Base-by-base conservation (phyloP, 148 eudicot species). In the Dianthus caryophyllus region DNA sequence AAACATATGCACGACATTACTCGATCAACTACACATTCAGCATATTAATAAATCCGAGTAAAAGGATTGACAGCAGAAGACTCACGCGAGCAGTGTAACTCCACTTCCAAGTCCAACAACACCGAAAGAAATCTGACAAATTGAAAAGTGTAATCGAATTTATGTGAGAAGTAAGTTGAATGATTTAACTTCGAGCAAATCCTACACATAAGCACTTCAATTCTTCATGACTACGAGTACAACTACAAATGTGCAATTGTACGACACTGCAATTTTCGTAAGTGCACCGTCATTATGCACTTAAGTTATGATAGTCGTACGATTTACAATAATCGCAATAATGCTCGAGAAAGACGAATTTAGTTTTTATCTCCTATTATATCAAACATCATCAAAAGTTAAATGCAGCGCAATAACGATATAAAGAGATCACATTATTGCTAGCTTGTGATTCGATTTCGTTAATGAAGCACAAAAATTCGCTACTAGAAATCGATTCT, bases 101-200 rank as follows among this genome's bases (percentile, higher is more conserved):
- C 99, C 99, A 66, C 82, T 52, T 68, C 92, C 86, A 67, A 94
- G 81, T 71, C 87, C 99, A 78, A 94, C 78, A 55, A 78, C 88
- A 73, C 99, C 99, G 77, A 94, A 83, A 0, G 96, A 86, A 62
- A 94, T 82, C 99, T 94, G 96, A 77, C 77, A 43, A 73, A 44
- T 39, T 21, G 14, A 54, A 64, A 61, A 14, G 52, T 25, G 41
- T 51, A n/a, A 12, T 43, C 24, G 71, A 50, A 17, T 21, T 58
- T 5, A 65, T 30, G 54, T 56, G 53, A 17, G 44, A 25, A 25
- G 38, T 59, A 6, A 41, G 10, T 41, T 2, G 39, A 73, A 51
- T 38, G 11, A 31, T 10, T 41, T 14, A 9, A 29, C 29, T 20
- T 49, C 24, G 17, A 25, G 2, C 13, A 26, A 12, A 56, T 16